Evolutionary conservation across 371 early-diverging fungal species (phyloP).

Genomic region (Basidiobolus meristosporus): DNA sequence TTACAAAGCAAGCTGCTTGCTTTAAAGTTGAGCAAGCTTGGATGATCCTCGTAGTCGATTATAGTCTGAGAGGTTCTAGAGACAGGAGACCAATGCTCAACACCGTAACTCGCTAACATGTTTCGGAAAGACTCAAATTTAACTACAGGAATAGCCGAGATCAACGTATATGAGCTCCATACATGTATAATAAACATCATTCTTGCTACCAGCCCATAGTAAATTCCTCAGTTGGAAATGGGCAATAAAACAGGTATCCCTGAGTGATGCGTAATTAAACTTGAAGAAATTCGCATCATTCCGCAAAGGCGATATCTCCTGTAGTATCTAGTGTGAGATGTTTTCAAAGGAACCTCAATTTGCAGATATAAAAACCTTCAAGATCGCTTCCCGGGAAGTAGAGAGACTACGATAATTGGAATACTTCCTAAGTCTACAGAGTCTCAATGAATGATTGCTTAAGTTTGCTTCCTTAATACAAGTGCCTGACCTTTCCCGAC

Average conservation of each 20-base stretch:
- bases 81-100: background rate
- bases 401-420: too few relatives aligned
- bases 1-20: background rate
- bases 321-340: too few relatives aligned
- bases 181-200: background rate
- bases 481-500: too few relatives aligned
- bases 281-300: background rate
- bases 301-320: background rate
- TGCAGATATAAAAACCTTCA: too few relatives aligned
- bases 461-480: too few relatives aligned
- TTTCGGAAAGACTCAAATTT: background rate
- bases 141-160: background rate
- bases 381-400: too few relatives aligned
- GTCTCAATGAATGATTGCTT: too few relatives aligned
- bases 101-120: background rate
- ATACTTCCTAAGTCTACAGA: too few relatives aligned
- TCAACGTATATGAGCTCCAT: background rate
- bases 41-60: background rate
- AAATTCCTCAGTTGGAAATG: background rate
- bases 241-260: background rate
- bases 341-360: too few relatives aligned
- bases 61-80: background rate
- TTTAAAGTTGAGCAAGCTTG: background rate
- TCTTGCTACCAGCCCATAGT: background rate
- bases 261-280: background rate